Conservation (phyloP, 805 yeast species). For the Saccharomycopsis microspora region DNA sequence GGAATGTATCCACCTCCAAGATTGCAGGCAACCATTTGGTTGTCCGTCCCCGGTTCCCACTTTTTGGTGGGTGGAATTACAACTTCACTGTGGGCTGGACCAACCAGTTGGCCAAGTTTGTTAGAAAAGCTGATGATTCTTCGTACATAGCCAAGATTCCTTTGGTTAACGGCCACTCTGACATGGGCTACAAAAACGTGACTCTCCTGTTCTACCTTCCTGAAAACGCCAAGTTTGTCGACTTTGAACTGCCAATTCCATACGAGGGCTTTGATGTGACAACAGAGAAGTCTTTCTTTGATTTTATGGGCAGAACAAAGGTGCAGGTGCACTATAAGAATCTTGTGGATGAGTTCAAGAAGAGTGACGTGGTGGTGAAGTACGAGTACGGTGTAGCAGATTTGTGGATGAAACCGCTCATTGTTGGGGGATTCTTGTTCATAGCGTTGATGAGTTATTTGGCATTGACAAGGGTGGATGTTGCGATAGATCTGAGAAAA, state of each 20-base stretch:
- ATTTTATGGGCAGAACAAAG: constrained; percentile 72
- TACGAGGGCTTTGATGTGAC: constrained; percentile 21
- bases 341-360: constrained; percentile 57
- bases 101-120: constrained; percentile 39
- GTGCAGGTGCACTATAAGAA: constrained; percentile 48
- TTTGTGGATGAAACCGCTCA: constrained; percentile 53
- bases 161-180: constrained; percentile 57
- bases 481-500: constrained; percentile 22
- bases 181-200: constrained; percentile 55
- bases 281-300: constrained; percentile 51
- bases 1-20: constrained; percentile 77
- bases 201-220: constrained; percentile 63
- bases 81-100: constrained; percentile 96
- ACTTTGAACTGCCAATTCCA: constrained; percentile 45
- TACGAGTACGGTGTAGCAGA: constrained; percentile 48
- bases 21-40: constrained; percentile 30
- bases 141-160: constrained; percentile 57
- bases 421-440: constrained; percentile 51
- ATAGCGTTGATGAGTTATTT: constrained; percentile 47
- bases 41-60: constrained; percentile 82
- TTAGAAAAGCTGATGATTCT: constrained; percentile 33
- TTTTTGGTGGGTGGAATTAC: constrained; percentile 93
- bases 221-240: constrained; percentile 62
- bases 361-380: constrained; percentile 42
- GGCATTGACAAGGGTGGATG: constrained; percentile 35